Evolutionary conservation across 1,284 basidiomycete species (phyloP).

Genomic region (Malassezia vespertilionis): DNA sequence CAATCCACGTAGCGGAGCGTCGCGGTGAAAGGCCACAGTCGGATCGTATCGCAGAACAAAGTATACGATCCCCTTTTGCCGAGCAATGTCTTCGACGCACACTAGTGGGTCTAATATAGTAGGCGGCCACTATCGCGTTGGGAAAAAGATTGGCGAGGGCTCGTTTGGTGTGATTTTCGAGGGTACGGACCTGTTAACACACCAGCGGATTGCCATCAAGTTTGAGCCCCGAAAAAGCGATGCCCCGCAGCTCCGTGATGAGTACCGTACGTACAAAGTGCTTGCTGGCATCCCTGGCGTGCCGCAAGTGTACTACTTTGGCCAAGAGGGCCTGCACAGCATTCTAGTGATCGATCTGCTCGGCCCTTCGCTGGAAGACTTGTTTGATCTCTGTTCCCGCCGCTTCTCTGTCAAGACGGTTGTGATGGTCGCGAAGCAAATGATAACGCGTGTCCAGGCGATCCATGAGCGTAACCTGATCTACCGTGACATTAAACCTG

Average conservation of each 20-base stretch:
- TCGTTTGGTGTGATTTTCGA: constrained; percentile 96
- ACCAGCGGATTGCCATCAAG: constrained; percentile 92
- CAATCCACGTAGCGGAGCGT: too few species aligned
- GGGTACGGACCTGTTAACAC: constrained; percentile 87
- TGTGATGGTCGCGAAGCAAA: constrained; percentile 90
- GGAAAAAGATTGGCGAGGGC: constrained; percentile 57
- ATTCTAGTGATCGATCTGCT: constrained; percentile 91
- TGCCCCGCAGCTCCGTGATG: constrained; percentile 86
- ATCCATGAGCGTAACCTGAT: constrained; percentile 96
- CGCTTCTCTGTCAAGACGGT: constrained; percentile 92
- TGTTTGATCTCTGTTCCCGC: constrained; percentile 90
- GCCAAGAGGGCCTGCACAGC: constrained; percentile 92
- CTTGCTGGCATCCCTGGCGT: constrained; percentile 65
- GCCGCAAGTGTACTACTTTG: constrained; percentile 93
- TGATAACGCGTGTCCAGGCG: constrained; percentile 77
- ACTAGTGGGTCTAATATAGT: constrained; percentile 45
- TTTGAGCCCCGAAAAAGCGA: constrained; percentile 95
- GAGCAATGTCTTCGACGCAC: constrained; percentile 42
- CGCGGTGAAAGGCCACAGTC: too few species aligned
- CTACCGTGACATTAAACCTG: constrained; percentile 93
- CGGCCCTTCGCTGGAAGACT: constrained; percentile 80
- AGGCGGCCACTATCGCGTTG: constrained; percentile 67
- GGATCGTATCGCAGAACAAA: too few species aligned
- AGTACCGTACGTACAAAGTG: constrained; percentile 94
- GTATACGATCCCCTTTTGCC: too few species aligned